These are phyloP conservation scores for Phytophthora europaea DNA, from an alignment of 352 stramenopile genomes.

Conservation along the genomic window DNA sequence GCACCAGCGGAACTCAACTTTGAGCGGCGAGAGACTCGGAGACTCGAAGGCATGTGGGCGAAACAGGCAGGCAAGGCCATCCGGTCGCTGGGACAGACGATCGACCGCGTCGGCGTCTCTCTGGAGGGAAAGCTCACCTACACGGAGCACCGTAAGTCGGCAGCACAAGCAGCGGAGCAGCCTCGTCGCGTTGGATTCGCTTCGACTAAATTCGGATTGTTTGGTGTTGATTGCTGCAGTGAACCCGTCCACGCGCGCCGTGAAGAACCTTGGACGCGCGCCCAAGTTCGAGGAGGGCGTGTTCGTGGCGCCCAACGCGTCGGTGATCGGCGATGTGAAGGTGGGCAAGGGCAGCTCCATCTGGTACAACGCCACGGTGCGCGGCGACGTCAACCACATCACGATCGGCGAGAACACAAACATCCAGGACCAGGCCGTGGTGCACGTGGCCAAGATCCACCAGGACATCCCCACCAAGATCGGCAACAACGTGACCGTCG, in stretches of 20 bases:
- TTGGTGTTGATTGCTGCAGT: slow-evolving; percentile 48
- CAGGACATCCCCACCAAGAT: slow-evolving; percentile 93
- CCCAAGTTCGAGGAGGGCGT: slow-evolving; percentile 63
- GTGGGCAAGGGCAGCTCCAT: slow-evolving; percentile 92
- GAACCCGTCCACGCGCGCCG: slow-evolving; percentile 84
- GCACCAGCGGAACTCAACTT: slow-evolving; percentile 48
- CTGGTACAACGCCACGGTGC: slow-evolving; percentile 94
- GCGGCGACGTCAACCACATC: slow-evolving; percentile 93
- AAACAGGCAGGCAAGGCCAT: slow-evolving; percentile 86
- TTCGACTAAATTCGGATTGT: slow-evolving; percentile 11
- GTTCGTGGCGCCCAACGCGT: slow-evolving; percentile 94
- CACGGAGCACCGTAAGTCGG: slow-evolving; percentile 88
- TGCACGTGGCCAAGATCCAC: slow-evolving; percentile 95
- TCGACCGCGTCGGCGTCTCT: slow-evolving; percentile 88
- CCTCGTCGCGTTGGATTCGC: background rate
- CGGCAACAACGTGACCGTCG: slow-evolving; percentile 93
- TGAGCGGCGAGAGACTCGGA: slow-evolving; percentile 38
- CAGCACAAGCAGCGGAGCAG: background rate
- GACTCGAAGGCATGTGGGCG: slow-evolving; percentile 55
- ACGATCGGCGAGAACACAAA: slow-evolving; percentile 95
- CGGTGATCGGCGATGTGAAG: slow-evolving; percentile 94
- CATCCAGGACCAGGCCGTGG: slow-evolving; percentile 94
- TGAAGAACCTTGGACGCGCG: slow-evolving; percentile 76
- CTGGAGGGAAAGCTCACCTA: slow-evolving; percentile 86
- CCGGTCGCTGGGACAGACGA: slow-evolving; percentile 84